These are phyloP conservation scores for Myxozyma nipponensis DNA, from an alignment of 805 yeast genomes.

Conservation along the genomic window DNA sequence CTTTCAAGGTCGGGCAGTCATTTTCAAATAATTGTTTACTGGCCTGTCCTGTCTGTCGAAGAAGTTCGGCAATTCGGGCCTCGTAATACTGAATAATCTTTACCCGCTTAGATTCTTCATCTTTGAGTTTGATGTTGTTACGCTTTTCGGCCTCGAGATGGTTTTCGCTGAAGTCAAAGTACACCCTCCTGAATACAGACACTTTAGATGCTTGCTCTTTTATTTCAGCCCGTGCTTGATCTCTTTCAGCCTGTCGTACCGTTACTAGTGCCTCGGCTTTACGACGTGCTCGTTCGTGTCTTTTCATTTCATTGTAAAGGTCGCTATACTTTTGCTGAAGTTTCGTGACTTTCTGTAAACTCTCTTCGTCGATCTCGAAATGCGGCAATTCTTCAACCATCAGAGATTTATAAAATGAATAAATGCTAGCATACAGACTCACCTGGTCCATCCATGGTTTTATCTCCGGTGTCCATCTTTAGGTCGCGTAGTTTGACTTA, in stretches of 20 bases:
- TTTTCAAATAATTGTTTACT: not conserved
- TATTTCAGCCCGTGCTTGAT: slow-evolving; percentile 1
- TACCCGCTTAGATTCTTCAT: not conserved
- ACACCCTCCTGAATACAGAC: no score
- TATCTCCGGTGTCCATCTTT: no score
- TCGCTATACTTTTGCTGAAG: slow-evolving; percentile 24
- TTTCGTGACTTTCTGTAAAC: no score
- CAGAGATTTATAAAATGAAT: no score
- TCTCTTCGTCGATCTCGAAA: no score
- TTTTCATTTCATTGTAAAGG: slow-evolving; percentile 23
- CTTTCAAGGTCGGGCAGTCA: slow-evolving; percentile 10
- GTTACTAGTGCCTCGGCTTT: slow-evolving; percentile 17
- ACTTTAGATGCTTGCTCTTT: no score
- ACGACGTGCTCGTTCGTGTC: slow-evolving; percentile 22
- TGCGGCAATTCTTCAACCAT: no score
- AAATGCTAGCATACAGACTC: no score
- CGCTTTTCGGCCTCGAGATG: not conserved
- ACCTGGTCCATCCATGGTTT: no score
- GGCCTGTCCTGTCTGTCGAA: not conserved
- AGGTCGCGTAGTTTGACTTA: no score
- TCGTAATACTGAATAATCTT: not conserved
- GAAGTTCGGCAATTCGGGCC: not conserved
- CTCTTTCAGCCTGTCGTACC: slow-evolving; percentile 11
- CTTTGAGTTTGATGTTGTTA: no score
- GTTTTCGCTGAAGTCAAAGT: no score